Base-by-base conservation (phyloP, 139 green algal genomes). In the Picochlorum sp. region DNA sequence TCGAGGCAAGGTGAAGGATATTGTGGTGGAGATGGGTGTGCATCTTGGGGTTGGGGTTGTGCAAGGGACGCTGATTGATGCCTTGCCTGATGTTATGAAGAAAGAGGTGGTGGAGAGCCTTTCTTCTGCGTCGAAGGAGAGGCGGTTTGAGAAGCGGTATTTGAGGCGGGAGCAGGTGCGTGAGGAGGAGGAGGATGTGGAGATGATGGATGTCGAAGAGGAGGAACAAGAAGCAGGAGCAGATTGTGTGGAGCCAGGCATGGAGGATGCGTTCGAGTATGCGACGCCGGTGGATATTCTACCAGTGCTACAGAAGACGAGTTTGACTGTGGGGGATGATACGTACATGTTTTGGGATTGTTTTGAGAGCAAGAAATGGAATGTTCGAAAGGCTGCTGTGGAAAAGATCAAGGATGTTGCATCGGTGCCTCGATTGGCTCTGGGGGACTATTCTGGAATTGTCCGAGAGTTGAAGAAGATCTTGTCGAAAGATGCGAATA, bases 21-120 rank as follows among this genome's bases (percentile, higher is more conserved):
- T 96, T 11, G 81, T 86, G 66, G 86, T 86, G 66, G 86, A 95
- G 84, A 69, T 96, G 31, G 71, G 71, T 1, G 68, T 81, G 10
- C 96, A 85, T 80, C 66, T 95, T 58, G 90, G 92, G 3, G 44
- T 75, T 7, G 78, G 82, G 28, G 61, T 76, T 4, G 80, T 98
- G 26, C 66, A 82, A n/a, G 66, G 68, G 5, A 63, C 82, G 15
- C 68, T 98, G 52, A 80, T 92, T 45, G 83, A 91, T 8, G 89
- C 91, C 61, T 89, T 98, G 81, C 70, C 82, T 2, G 91, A 95
- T 30, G 83, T 79, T 2, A 94, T 94, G 84, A 86, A 86, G 15
- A 88, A 89, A 20, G 89, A 96, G n/a, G 77, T 96, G 41, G 80
- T 83, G n/a, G 61, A 60, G 6, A 54, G 57, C 45, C 37, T 78